These are phyloP conservation scores for Aspergillus transmontanensis DNA, from an alignment of 2,329 filamentous ascomycete species.

Conservation along the genomic window DNA sequence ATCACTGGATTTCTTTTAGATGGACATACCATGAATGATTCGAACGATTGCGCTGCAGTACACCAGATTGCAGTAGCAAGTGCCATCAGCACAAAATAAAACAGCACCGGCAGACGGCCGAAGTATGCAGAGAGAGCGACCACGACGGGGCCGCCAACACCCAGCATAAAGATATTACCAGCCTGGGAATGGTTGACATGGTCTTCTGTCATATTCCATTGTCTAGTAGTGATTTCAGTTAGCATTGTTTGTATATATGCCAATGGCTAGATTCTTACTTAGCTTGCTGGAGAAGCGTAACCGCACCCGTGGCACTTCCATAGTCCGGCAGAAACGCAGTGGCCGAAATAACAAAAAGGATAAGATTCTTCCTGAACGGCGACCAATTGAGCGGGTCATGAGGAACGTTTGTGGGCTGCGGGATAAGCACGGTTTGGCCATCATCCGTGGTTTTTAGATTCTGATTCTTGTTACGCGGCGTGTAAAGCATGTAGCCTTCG, in stretches of 20 bases:
- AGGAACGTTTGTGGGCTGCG: slow-evolving; percentile 42
- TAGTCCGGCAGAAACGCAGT: slow-evolving; percentile 46
- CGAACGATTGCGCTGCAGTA: slow-evolving; percentile 39
- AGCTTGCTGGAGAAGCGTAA: slow-evolving; percentile 44
- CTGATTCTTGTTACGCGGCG: background rate
- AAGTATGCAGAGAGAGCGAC: slow-evolving; percentile 48
- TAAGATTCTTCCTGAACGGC: slow-evolving; percentile 34
- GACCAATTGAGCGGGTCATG: slow-evolving; percentile 45
- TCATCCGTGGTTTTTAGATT: slow-evolving; percentile 36
- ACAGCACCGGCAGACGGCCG: slow-evolving; percentile 48
- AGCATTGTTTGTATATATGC: background rate
- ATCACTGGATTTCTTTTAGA: accelerated
- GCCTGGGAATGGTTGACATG: slow-evolving; percentile 44
- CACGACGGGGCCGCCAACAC: slow-evolving; percentile 44
- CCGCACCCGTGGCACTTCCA: slow-evolving; percentile 44
- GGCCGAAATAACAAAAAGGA: slow-evolving; percentile 42
- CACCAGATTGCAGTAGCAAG: slow-evolving; percentile 44
- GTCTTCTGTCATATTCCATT: slow-evolving; percentile 42
- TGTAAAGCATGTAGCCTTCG: slow-evolving; percentile 14
- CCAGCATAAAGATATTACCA: slow-evolving; percentile 50
- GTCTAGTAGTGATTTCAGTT: slow-evolving; percentile 11
- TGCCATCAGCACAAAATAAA: slow-evolving; percentile 42
- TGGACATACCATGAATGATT: slow-evolving; percentile 36
- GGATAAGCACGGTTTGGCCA: slow-evolving; percentile 40
- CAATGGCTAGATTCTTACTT: slow-evolving; percentile 15